Percentiles rank a stretch among this genome's conserved stretches.
Conservation (phyloP, 1,284 basidiomycete species). For the Vanrija pseudolonga region DNA sequence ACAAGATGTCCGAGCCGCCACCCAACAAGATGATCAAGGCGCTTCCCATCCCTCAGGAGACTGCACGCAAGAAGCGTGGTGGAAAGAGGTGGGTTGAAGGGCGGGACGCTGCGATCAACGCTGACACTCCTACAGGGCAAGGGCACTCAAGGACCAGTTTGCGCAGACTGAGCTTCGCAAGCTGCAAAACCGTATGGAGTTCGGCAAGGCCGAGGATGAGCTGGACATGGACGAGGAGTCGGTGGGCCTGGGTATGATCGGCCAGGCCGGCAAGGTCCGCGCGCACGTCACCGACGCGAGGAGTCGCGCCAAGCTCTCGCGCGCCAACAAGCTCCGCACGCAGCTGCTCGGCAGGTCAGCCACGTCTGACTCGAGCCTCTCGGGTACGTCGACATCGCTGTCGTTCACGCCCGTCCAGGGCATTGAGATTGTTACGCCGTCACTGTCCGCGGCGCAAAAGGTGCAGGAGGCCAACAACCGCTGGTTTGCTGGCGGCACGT, state of each 20-base stretch:
- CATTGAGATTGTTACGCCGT: constrained; percentile 84
- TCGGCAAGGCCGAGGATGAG: constrained; percentile 94
- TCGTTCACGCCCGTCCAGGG: constrained; percentile 96
- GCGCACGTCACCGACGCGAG: constrained; percentile 80
- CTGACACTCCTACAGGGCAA: constrained; percentile 59
- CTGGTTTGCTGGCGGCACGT: constrained; percentile 83
- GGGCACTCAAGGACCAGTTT: constrained; percentile 95
- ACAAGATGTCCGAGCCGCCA: constrained; percentile 87
- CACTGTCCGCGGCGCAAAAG: constrained; percentile 63
- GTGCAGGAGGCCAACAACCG: constrained; percentile 89
- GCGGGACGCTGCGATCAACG: neutral
- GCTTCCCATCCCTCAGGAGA: constrained; percentile 92
- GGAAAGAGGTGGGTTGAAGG: constrained; percentile 70
- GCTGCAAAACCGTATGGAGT: constrained; percentile 92
- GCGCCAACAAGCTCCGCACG: constrained; percentile 86
- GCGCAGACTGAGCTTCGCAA: constrained; percentile 96
- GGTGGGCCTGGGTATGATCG: constrained; percentile 96
- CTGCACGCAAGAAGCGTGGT: constrained; percentile 89
- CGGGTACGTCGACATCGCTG: constrained; percentile 85
- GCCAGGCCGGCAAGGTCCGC: constrained; percentile 79
- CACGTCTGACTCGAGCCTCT: constrained; percentile 50
- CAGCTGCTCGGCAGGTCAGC: constrained; percentile 72
- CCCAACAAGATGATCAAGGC: constrained; percentile 92
- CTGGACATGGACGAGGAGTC: constrained; percentile 94
- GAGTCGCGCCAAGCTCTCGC: constrained; percentile 90